Base-by-base conservation (phyloP, 2,329 filamentous ascomycete genomes). In the Ophiostoma montium region DNA sequence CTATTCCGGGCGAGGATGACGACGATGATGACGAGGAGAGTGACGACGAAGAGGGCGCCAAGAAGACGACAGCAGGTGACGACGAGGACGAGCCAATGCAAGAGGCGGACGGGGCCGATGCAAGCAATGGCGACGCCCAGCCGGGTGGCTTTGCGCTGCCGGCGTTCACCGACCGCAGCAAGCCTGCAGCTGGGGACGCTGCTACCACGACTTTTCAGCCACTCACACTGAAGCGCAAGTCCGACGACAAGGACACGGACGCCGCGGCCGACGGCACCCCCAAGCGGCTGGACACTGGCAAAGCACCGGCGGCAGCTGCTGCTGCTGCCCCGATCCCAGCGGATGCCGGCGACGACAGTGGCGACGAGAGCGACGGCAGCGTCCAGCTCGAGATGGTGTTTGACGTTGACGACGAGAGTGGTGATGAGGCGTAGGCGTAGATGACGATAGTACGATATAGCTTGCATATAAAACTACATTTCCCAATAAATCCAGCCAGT, bases 301-400 rank as follows among this genome's bases (percentile, higher is more conserved):
- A 54, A 45, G 61, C 50, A 3, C 60, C 57, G 1, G 63, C 60
- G 8, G 5, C 46, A 1, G 42, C 31, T 11, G 21, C 56, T 16
- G 61, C 50, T 4, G 60, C 57, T 1, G 63, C 61, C 6, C 3
- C 44, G 3, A 35, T 19, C 9, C 21, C 23, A 7, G 44, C 12
- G 5, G 32, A 7, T 16, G 47, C 16, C 1, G 46, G 8, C 16
- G 50, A 42, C 1, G 69, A 68, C n/a, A 69, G 70, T 18, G 68
- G 68, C 13, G 66, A 68, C 31, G 68, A 70, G 16, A 62, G 60
- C 30, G 73, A 76, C 50, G 73, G 70, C 49, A 78, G 74, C 51
- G 70, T 78, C 12, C 72, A 78, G 60, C 63, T 78, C 50, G 74
- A 78, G 49, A 78, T 78, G 72, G 74, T 75, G 42, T 60, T 79